These are phyloP conservation scores for Gentiana straminea DNA, from an alignment of 257 asterid species.

Conservation along the genomic window DNA sequence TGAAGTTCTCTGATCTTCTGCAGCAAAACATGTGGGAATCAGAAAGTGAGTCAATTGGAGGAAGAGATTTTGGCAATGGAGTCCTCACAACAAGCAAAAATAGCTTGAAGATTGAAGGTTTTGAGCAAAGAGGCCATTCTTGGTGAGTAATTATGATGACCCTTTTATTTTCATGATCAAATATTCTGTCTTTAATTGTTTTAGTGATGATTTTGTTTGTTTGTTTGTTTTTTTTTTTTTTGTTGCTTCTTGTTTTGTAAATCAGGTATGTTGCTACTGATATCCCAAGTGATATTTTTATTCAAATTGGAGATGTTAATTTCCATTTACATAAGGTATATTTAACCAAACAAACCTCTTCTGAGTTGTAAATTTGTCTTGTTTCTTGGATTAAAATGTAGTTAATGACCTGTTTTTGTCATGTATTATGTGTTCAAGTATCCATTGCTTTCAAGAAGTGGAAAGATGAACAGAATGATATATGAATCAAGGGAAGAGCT, in stretches of 20 bases:
- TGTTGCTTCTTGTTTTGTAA: constrained; percentile 16
- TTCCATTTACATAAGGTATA: constrained; percentile 92
- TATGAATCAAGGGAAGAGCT: constrained; percentile 62
- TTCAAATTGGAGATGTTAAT: constrained; percentile 66
- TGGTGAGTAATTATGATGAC: constrained; percentile 34
- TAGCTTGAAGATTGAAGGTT: constrained; percentile 64
- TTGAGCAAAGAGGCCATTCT: constrained; percentile 83
- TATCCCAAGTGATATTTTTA: constrained; percentile 78
- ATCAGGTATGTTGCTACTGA: constrained; percentile 83
- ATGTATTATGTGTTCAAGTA: constrained; percentile 25
- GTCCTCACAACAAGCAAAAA: constrained; percentile 39
- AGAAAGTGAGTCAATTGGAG: constrained; percentile 51
- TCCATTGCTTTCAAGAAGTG: constrained; percentile 86
- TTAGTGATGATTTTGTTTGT: no score
- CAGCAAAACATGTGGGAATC: constrained; percentile 71
- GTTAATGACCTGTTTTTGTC: constrained; percentile 7
- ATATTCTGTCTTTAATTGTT: no score
- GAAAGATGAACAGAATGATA: constrained; percentile 66
- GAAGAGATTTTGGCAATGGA: constrained; percentile 59
- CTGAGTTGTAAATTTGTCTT: neutral
- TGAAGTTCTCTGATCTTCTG: constrained; percentile 7
- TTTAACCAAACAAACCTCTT: neutral
- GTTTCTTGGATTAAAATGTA: constrained; percentile 1
- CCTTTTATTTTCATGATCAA: no score
- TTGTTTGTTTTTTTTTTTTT: neutral